phyloP scores from a whole-genome alignment of 1,284 basidiomycete species.

The Ganoderma leucocontextum region DNA sequence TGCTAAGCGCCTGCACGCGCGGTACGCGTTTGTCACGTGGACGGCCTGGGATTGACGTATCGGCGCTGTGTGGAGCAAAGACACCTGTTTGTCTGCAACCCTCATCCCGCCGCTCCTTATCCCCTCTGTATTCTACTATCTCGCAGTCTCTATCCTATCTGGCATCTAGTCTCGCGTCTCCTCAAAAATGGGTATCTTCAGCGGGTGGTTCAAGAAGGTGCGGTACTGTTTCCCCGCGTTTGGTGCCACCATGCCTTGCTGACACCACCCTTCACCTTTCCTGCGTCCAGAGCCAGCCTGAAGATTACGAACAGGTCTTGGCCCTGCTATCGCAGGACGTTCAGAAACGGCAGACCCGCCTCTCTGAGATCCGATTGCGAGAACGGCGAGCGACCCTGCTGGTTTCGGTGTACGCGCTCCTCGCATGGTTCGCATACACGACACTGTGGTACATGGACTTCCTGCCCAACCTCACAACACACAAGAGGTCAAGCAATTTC shows the following conservation, averaged over 20 bases:
- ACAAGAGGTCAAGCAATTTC: conserved; percentile 46
- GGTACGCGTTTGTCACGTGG: conserved; percentile 27
- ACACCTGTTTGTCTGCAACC: conserved; percentile 16
- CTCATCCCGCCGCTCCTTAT: conserved; percentile 27
- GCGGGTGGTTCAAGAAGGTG: conserved; percentile 46
- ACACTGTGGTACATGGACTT: conserved; percentile 82
- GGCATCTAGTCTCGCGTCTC: not conserved
- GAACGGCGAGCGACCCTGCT: conserved; percentile 85
- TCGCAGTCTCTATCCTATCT: not conserved
- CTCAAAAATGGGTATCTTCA: conserved; percentile 41
- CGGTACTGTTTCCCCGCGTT: not conserved
- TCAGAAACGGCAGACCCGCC: conserved; percentile 77
- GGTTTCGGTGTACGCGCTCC: conserved; percentile 85
- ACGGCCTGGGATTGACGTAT: conserved; percentile 23
- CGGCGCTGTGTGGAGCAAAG: conserved; percentile 11
- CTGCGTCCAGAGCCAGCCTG: conserved; percentile 45
- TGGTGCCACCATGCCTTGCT: not conserved
- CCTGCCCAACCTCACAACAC: conserved; percentile 55
- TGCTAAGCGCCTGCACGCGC: conserved; percentile 10
- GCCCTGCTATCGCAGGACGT: conserved; percentile 72
- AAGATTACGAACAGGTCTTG: conserved; percentile 79
- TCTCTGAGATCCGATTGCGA: conserved; percentile 89
- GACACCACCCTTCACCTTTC: not conserved
- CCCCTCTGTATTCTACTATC: conserved; percentile 26
- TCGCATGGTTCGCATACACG: conserved; percentile 83